A percentile compares a stretch with the other conserved stretches of the same genome.
phyloP scores from a whole-genome alignment of 1,139 yeast species.

The Candida sanyaensis region DNA sequence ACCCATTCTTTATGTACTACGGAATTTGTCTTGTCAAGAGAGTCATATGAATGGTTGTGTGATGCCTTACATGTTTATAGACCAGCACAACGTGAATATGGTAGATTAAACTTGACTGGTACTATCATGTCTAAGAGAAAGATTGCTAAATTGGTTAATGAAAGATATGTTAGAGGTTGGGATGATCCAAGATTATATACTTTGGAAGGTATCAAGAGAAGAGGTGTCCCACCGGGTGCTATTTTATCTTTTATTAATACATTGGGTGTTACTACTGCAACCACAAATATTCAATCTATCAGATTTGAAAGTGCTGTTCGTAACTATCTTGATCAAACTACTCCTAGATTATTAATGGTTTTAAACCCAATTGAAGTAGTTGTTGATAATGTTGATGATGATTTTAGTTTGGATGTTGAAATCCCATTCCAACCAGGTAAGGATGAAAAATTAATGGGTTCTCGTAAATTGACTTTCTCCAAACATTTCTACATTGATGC shows the following conservation, averaged over 20 bases:
- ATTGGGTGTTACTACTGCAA: slow-evolving; percentile 92
- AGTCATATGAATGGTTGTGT: slow-evolving; percentile 98
- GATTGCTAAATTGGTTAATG: slow-evolving; percentile 88
- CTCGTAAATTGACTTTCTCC: slow-evolving; percentile 75
- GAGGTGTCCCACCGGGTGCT: slow-evolving; percentile 99
- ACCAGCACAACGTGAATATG: slow-evolving; percentile 98
- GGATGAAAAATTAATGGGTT: slow-evolving; percentile 63
- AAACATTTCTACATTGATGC: slow-evolving; percentile 83
- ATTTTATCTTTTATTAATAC: slow-evolving; percentile 90
- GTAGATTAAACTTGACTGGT: slow-evolving; percentile 93
- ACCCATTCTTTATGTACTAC: slow-evolving; percentile 95
- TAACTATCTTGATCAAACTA: slow-evolving; percentile 81
- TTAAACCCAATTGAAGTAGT: slow-evolving; percentile 84
- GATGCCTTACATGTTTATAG: slow-evolving; percentile 92
- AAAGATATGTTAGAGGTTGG: slow-evolving; percentile 88
- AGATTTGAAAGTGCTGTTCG: slow-evolving; percentile 92
- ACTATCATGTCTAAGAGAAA: slow-evolving; percentile 94
- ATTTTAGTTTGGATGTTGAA: slow-evolving; percentile 55
- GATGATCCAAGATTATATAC: slow-evolving; percentile 97
- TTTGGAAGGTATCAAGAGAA: slow-evolving; percentile 89
- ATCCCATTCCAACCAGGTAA: slow-evolving; percentile 93
- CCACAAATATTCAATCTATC: slow-evolving; percentile 85
- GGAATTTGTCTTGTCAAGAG: slow-evolving; percentile 89
- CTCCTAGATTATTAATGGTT: slow-evolving; percentile 94
- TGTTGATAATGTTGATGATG: slow-evolving; percentile 79